A percentile compares a stretch with the other conserved stretches of the same genome.
Conservation (phyloP, 73 alveolate species). For the Tetrahymena elliotti region DNA sequence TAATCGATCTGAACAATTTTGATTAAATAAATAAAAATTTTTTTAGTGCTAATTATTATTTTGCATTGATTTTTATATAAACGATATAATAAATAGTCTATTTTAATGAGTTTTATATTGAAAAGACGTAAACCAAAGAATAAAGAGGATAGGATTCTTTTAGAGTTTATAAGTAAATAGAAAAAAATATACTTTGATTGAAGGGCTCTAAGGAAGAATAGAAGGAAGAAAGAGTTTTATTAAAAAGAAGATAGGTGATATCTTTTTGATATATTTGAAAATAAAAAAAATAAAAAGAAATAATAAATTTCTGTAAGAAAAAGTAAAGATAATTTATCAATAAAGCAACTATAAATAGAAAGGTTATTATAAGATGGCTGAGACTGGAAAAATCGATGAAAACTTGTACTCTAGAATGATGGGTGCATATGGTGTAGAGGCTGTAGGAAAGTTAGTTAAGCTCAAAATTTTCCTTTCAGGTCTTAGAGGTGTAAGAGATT, state of each 20-base stretch:
- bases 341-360: not conserved
- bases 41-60: not conserved
- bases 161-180: not conserved
- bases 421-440: conserved; percentile 97
- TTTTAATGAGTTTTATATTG: not conserved
- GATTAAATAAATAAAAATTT: not conserved
- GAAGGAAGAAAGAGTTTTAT: not conserved
- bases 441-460: conserved; percentile 91
- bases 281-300: not conserved
- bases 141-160: too few species aligned
- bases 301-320: not conserved
- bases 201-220: not conserved
- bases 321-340: not conserved
- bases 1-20: not conserved
- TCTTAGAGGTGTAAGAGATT: conserved; percentile 47
- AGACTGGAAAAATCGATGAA: conserved; percentile 63
- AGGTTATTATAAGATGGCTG: conserved; percentile 5
- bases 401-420: conserved; percentile 95
- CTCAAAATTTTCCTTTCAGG: conserved; percentile 78
- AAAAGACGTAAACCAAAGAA: not conserved
- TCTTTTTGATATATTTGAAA: not conserved
- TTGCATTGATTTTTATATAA: not conserved
- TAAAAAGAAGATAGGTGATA: not conserved
- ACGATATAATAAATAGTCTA: not conserved
- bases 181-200: not conserved